Percentiles rank a stretch among this genome's conserved stretches.
Conservation (phyloP, 257 asterid genomes). For the Leptodermis oblonga region DNA sequence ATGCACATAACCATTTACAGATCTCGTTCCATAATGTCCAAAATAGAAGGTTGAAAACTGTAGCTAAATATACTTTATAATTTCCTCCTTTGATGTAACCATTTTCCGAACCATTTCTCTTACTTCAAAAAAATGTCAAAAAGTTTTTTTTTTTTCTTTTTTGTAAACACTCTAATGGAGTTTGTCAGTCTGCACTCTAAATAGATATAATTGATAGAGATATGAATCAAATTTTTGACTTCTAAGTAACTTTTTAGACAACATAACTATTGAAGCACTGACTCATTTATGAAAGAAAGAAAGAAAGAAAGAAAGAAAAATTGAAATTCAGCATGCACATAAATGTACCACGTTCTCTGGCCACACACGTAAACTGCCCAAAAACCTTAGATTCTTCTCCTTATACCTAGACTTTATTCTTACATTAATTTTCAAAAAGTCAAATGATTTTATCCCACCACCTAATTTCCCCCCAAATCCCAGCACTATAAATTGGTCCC, state of each 20-base stretch:
- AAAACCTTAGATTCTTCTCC: conserved; percentile 1
- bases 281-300: too few relatives aligned
- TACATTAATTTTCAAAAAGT: background rate
- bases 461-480: conserved; percentile 5
- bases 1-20: too few relatives aligned
- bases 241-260: too few relatives aligned
- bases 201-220: too few relatives aligned
- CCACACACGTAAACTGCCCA: conserved; percentile 7
- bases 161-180: too few relatives aligned
- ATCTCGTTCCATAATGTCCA: background rate
- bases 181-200: too few relatives aligned
- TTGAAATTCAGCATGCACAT: background rate
- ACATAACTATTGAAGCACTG: too few relatives aligned
- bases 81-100: conserved; percentile 19
- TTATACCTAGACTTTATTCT: too few relatives aligned
- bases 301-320: too few relatives aligned
- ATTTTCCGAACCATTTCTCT: conserved; percentile 20
- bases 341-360: conserved; percentile 2
- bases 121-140: conserved; percentile 17
- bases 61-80: background rate
- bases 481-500: conserved; percentile 1
- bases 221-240: too few relatives aligned
- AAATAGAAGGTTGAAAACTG: conserved; percentile 11
- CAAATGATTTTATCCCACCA: conserved; percentile 5
- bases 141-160: too few relatives aligned